phyloP scores from a whole-genome alignment of 768 basidiomycete genomes.

The Tulasnella sp. region DNA sequence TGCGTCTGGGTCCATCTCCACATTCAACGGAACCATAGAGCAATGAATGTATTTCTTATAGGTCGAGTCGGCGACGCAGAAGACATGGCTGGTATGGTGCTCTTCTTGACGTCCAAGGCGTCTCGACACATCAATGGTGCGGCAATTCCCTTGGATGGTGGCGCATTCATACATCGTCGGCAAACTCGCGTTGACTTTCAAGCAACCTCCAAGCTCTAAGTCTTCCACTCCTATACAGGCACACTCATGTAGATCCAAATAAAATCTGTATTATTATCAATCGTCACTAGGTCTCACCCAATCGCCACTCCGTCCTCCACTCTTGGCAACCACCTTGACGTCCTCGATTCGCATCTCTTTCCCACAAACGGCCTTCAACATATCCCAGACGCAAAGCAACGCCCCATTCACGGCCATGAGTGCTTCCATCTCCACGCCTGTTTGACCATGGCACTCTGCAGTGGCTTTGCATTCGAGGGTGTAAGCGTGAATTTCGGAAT shows the following conservation, averaged over 20 bases:
- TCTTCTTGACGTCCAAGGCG: slow-evolving; percentile 69
- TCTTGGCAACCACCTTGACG: slow-evolving; percentile 44
- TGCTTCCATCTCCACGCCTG: slow-evolving; percentile 93
- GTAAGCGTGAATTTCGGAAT: slow-evolving; percentile 32
- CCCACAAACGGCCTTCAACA: slow-evolving; percentile 90
- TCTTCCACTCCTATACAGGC: neutral
- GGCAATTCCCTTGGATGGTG: slow-evolving; percentile 71
- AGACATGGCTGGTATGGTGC: slow-evolving; percentile 66
- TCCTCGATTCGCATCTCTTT: slow-evolving; percentile 72
- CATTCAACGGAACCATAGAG: neutral
- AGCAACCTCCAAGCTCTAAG: neutral
- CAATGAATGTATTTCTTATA: slow-evolving; percentile 35
- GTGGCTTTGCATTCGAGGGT: slow-evolving; percentile 59
- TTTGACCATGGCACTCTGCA: slow-evolving; percentile 72
- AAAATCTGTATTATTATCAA: neutral
- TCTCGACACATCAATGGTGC: slow-evolving; percentile 70
- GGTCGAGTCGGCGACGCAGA: slow-evolving; percentile 62
- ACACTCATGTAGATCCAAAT: neutral
- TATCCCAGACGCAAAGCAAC: slow-evolving; percentile 84
- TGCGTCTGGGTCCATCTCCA: slow-evolving; percentile 34
- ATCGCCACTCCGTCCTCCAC: slow-evolving; percentile 71
- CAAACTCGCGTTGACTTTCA: neutral
- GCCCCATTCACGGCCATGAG: slow-evolving; percentile 76
- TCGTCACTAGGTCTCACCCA: slow-evolving; percentile 42
- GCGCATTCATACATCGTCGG: slow-evolving; percentile 34